Evolutionary conservation across 148 eudicot species (phyloP), one percentile per base, ranked within the genome.

Genomic region (Fagopyrum homotropicum): DNA sequence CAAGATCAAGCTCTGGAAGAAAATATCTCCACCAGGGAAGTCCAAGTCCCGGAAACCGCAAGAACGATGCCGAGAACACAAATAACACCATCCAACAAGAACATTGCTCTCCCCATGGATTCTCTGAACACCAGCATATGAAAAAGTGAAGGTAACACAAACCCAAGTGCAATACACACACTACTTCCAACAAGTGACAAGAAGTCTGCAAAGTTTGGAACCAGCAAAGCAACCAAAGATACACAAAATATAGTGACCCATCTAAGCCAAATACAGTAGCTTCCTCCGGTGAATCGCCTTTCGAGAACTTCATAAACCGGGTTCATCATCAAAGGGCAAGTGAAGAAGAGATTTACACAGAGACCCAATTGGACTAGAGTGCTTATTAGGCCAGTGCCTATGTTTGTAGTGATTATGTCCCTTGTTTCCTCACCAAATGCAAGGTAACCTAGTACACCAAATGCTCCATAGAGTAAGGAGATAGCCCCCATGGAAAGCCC

Each of bases 191-290:
- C 93, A 61, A 93, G 73, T 1, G 96, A 89, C 87, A 93, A 78
- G 85, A 93, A 93, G 81, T 90, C 98, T 4, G 96, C 84, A 57
- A 93, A 93, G 76, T 90, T 93, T 2, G 96, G 98, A 17, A 93
- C 92, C 75, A 82, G 52, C 63, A 90, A 71, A 0, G 98, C 98
- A 74, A 88, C 88, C 81, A 90, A 81, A 51, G 78, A 69, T 52
- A 93, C 85, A 45, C 35, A 82, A 16, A 89, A 52, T 54, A 93
- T 90, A 80, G 84, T 68, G 73, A 73, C 43, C 90, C 98, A 93
- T 52, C 98, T 93, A 63, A 83, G 76, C 93, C 87, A 93, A 73
- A 93, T 61, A 78, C 82, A 81, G 63, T 87, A 90, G 60, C 80
- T 80, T 16, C 96, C 98, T 10, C 80, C 85, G 68, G 83, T 81